Base-by-base conservation (phyloP, 345 rosid species). In the Eucalyptus rudis region DNA sequence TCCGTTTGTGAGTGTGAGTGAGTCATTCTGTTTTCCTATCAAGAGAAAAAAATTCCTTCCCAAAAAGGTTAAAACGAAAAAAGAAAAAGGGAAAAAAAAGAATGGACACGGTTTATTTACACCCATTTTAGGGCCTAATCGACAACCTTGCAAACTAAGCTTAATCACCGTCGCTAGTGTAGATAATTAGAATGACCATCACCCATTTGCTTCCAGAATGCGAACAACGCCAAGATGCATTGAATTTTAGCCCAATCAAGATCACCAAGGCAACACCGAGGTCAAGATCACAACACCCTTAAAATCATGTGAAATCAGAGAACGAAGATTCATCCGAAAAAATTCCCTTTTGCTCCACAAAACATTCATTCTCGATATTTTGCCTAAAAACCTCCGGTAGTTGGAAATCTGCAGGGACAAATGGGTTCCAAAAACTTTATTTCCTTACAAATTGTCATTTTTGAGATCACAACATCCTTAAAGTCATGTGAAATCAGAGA, bases 111-210 rank as follows among this genome's bases (percentile, higher is more conserved):
- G 43, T 7, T 7, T 7, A 31, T 66, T 66, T 10, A 15, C 22
- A 31, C 79, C 43, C 22, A 16, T 66, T 31, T 16, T 10, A 31
- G 24, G 12, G 36, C 79, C 79, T 66, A 66, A 31, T 31, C 13
- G 12, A 66, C 40, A 66, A 31, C 79, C 79, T 66, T 66, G 79
- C 79, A 66, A 31, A 14, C 79, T 31, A 66, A 66, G 71, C 71
- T n/a, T 58, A 71, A 22, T 33, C 81, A 36, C 14, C 25, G 8
- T 71, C 14, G 40, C 25, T 10, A 22, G 81, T 33, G 81, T 33
- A 36, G 25, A 33, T 71, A 16, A 71, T 71, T 71, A 33, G 81
- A 33, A 97, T 97, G 98, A 24, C 90, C 94, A 84, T 87, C 94
- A 49, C 91, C 92, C 54, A 88, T 94, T 79, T 89, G 91, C 54